Evolutionary conservation across 1,284 basidiomycete species (phyloP).

Genomic region (Vanrija humicola): DNA sequence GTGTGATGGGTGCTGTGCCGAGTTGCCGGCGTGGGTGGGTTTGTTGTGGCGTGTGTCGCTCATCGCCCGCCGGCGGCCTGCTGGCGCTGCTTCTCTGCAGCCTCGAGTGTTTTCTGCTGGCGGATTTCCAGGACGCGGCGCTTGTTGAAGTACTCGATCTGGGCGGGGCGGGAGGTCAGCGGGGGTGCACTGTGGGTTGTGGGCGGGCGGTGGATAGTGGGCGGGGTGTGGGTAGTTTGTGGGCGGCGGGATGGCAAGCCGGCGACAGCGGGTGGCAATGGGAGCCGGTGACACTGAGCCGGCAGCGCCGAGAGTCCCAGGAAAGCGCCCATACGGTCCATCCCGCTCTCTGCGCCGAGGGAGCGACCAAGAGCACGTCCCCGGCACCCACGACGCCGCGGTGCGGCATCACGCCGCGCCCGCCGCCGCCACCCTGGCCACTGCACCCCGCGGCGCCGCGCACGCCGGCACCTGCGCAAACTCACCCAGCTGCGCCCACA

Average conservation of each 20-base stretch:
- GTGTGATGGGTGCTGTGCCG: background rate
- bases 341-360: no score
- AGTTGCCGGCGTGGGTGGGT: background rate
- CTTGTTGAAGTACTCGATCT: constrained; percentile 54
- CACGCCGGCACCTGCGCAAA: background rate
- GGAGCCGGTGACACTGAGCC: no score
- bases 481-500: constrained; percentile 52
- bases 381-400: no score
- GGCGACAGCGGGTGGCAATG: no score
- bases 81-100: constrained; percentile 35
- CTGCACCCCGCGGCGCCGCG: background rate
- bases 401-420: background rate
- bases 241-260: background rate
- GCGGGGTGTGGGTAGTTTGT: background rate
- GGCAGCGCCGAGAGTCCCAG: no score
- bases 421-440: background rate
- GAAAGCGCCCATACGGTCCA: no score
- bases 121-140: constrained; percentile 48
- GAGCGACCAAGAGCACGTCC: no score
- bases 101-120: constrained; percentile 45
- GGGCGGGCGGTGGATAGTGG: background rate
- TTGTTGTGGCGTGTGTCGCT: background rate
- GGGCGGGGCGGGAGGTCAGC: constrained; percentile 1
- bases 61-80: constrained; percentile 9
- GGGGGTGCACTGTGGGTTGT: background rate